Evolutionary conservation across 202 grass and related monocot genomes (phyloP).

Genomic region (Cymbopogon flexuosus): DNA sequence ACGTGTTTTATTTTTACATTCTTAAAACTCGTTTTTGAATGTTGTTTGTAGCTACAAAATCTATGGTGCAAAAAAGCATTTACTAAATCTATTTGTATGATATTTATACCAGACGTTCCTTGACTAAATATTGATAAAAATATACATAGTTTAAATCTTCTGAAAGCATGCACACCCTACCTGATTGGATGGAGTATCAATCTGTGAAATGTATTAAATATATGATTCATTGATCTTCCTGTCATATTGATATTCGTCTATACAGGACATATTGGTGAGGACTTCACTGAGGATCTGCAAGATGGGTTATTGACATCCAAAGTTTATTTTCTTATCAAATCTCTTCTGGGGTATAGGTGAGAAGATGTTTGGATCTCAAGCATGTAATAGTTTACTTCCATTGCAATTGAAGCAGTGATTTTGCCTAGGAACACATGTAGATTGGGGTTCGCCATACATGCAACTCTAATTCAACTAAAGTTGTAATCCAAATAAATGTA

Average conservation of each 20-base stretch:
- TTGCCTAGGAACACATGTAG: not conserved
- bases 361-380: not conserved
- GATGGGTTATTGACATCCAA: slow-evolving; percentile 54
- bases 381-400: not conserved
- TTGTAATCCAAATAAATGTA: not conserved
- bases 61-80: not conserved
- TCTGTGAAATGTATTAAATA: not conserved
- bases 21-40: not conserved
- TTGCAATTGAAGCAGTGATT: slow-evolving; percentile 14
- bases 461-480: not conserved
- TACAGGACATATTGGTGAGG: slow-evolving; percentile 51
- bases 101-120: not conserved
- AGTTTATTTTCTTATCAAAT: slow-evolving; percentile 60
- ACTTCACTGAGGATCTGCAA: slow-evolving; percentile 38
- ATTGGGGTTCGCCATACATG: not conserved
- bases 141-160: not conserved
- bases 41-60: not conserved
- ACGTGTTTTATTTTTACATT: not conserved
- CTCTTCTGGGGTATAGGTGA: slow-evolving; percentile 68
- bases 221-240: not conserved
- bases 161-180: not conserved
- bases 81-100: not conserved
- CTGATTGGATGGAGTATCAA: not conserved
- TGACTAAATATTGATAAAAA: not conserved
- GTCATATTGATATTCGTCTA: not conserved